Base-by-base conservation (phyloP, 2,329 filamentous ascomycete genomes). In the Didymosphaeria variabile region DNA sequence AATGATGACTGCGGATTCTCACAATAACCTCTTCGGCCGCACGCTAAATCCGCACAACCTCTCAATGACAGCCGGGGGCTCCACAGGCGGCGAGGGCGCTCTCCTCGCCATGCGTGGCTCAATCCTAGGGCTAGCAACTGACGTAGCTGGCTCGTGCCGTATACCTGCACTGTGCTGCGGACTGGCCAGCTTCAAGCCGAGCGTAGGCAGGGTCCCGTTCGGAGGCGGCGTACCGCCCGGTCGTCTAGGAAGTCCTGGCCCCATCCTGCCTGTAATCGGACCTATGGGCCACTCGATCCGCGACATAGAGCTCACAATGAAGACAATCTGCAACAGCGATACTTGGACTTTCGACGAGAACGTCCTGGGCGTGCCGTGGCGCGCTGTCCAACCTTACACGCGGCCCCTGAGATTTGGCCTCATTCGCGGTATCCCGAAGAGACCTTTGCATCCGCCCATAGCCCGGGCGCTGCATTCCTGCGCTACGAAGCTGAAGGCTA, bases 81-180 rank as follows among this genome's bases (percentile, higher is more conserved):
- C 84, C 10, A 87, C 86, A 0, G 90, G 90, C 12, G 90, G 90
- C 13, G 88, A 91, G 71, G 88, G 83, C 0, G 86, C 85, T 0
- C 74, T 90, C 10, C 67, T 90, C 21, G 85, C 84, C 5, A 83
- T 90, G 79, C 80, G 82, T 31, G 88, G 88, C 0, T 84, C 80
- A 34, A 80, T 87, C 55, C 68, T 90, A 1, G 89, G 89, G 1
- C 81, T 90, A 13, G 87, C 87, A 0, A 90, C 88, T 0, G 88
- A 90, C 74, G 83, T 90, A 50, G 84, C 82, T 1, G 84, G 84
- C 1, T 81, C 78, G 57, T 89, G 96, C 72, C 88, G 89, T 69
- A 95, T 97, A 74, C 94, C 91, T 77, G 91, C 97, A 58, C 93
- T 97, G 69, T 94, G 94, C 79, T 78, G 79, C 53, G 76, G 76